A percentile compares a stretch with the other conserved stretches of the same genome.
Conservation (phyloP, 2,329 filamentous ascomycete species). For the Alternaria triticimaculans region DNA sequence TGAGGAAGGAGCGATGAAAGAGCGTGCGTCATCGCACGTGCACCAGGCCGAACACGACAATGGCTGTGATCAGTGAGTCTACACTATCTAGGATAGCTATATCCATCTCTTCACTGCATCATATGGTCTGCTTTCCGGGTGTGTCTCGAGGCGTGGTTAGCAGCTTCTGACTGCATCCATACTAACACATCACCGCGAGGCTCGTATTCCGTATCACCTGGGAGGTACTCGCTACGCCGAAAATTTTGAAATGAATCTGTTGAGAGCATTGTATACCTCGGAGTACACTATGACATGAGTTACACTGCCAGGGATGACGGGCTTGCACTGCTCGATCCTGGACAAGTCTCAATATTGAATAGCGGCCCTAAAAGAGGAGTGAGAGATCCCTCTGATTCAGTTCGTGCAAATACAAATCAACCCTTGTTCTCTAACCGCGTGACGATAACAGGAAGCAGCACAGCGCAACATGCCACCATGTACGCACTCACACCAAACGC, state of each 20-base stretch:
- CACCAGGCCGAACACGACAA: background rate
- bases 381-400: background rate
- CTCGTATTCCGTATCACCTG: background rate
- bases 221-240: background rate
- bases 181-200: background rate
- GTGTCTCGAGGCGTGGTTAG: background rate
- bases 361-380: background rate
- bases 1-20: background rate
- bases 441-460: background rate
- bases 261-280: background rate
- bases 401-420: background rate
- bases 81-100: background rate
- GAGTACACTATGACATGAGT: background rate
- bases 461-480: background rate
- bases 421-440: background rate
- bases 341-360: background rate
- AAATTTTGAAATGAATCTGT: background rate
- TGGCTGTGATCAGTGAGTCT: background rate
- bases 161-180: background rate
- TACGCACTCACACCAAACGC: conserved; percentile 30
- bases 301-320: background rate
- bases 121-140: background rate
- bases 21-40: background rate
- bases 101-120: background rate
- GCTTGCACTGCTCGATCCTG: background rate